A percentile compares a stretch with the other conserved stretches of the same genome.
phyloP scores from a whole-genome alignment of 495 filamentous ascomycete genomes.

The Penicillium maclennaniae region DNA sequence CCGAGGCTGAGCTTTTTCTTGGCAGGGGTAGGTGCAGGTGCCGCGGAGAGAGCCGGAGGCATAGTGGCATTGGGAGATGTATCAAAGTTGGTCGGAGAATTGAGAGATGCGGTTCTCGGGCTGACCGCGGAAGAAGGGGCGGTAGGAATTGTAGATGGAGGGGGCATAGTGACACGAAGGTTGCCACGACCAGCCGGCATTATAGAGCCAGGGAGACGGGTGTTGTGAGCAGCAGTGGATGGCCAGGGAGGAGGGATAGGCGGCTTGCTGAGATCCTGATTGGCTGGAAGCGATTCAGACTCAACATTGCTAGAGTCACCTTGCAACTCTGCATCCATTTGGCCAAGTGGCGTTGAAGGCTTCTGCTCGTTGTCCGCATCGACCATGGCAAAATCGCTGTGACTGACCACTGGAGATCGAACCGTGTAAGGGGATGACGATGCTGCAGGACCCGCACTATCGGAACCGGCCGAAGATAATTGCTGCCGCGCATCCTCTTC shows the following conservation, averaged over 20 bases:
- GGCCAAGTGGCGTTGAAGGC: neutral
- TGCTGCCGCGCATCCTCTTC: slow-evolving; percentile 25
- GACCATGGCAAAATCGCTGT: slow-evolving; percentile 7
- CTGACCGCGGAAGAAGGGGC: slow-evolving; percentile 25
- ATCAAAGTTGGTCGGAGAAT: slow-evolving; percentile 34
- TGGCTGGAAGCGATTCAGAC: slow-evolving; percentile 9
- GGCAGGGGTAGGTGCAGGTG: slow-evolving; percentile 52
- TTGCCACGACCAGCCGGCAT: slow-evolving; percentile 25
- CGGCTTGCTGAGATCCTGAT: slow-evolving; percentile 26
- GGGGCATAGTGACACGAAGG: slow-evolving; percentile 41
- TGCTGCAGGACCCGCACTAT: slow-evolving; percentile 7
- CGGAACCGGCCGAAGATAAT: slow-evolving; percentile 20
- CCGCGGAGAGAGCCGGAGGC: slow-evolving; percentile 26
- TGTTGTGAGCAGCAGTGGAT: slow-evolving; percentile 39
- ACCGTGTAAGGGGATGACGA: slow-evolving; percentile 9
- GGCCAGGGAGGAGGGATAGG: slow-evolving; percentile 35
- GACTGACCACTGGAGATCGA: slow-evolving; percentile 1
- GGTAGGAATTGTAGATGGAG: slow-evolving; percentile 16
- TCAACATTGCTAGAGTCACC: slow-evolving; percentile 4
- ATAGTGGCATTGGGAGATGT: slow-evolving; percentile 16
- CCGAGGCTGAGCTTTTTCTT: slow-evolving; percentile 68
- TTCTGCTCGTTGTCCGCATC: slow-evolving; percentile 1
- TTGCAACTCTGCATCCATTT: slow-evolving; percentile 16
- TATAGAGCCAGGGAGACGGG: slow-evolving; percentile 24
- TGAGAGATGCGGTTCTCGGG: slow-evolving; percentile 30